Base-by-base conservation (phyloP, 2,329 filamentous ascomycete species). In the Monosporascus ibericus region DNA sequence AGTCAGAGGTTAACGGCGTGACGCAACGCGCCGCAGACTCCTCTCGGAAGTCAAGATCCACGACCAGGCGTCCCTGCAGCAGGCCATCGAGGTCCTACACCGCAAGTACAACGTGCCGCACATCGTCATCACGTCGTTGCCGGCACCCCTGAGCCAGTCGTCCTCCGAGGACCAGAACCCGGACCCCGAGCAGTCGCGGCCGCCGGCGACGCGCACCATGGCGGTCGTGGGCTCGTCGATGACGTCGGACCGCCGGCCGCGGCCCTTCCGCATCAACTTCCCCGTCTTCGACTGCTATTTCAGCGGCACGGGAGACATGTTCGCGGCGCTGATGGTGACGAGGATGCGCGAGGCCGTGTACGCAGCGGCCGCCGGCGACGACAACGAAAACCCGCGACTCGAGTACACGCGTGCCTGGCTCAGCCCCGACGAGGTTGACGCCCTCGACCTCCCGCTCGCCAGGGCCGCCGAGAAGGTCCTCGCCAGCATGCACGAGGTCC, bases 271-370 rank as follows among this genome's bases (percentile, higher is more conserved):
- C 63, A 86, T 97, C 63, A 84, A 88, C 52, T 90, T 96, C 52
- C 91, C 92, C 0, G 82, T 87, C 27, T 85, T 96, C 54, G 88
- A 96, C 66, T 89, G 91, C 72, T 96, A 94, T 77, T 99, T 97
- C 72, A 91, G 88, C 62, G 94, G 94, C 40, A 97, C 95, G 0
- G 94, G 94, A 47, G 94, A 99, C 74, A 96, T 99, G 92, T 97
- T 99, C 66, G 92, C 91, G 30, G 92, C 92, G 7, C 78, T 99
- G 46, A 91, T 90, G 66, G 84, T 96, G 1, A 89, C 89, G 40
- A 85, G 92, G 30, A 84, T 99, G 65, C 86, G 92, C 53, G 90
- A 97, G 74, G 91, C 90, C 25, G 87, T 90, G 1, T 70, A 75
- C 44, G 48, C 47, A 53, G 46, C 49, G 38, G 73, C 52, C 2